These are phyloP conservation scores for Pichia sp. DNA, from an alignment of 1,139 yeast species.

Conservation along the genomic window DNA sequence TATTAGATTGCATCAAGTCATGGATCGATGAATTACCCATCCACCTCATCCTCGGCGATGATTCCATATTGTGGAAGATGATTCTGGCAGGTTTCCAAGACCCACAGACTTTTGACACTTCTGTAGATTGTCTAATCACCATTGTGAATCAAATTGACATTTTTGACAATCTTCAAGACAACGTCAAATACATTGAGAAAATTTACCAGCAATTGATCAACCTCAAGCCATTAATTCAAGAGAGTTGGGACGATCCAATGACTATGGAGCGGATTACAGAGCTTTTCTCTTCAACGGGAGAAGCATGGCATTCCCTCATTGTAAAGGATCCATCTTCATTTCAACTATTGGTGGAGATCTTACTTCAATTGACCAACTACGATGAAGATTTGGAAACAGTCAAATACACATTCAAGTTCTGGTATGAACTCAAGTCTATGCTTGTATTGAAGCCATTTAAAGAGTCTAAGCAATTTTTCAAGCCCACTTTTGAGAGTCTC, in stretches of 20 bases:
- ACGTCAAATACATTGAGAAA: conserved; percentile 57
- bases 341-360: conserved; percentile 66
- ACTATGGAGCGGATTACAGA: conserved; percentile 66
- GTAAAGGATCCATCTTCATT: conserved; percentile 69
- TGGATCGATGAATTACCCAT: conserved; percentile 88
- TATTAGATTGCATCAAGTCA: conserved; percentile 73
- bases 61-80: conserved; percentile 57
- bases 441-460: conserved; percentile 56
- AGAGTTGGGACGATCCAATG: conserved; percentile 56
- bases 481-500: conserved; percentile 57
- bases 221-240: conserved; percentile 44
- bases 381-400: conserved; percentile 85
- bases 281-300: conserved; percentile 88
- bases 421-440: conserved; percentile 79
- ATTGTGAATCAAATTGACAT: conserved; percentile 68
- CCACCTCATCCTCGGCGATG: conserved; percentile 37
- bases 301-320: conserved; percentile 86
- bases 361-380: conserved; percentile 54
- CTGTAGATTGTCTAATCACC: conserved; percentile 78
- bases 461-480: conserved; percentile 49
- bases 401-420: conserved; percentile 84
- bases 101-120: conserved; percentile 74
- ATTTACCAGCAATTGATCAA: conserved; percentile 62
- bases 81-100: conserved; percentile 61
- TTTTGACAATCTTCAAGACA: conserved; percentile 35